Evolutionary conservation across 2,329 filamentous ascomycete genomes (phyloP).

Genomic region (Aureobasidium sp.): DNA sequence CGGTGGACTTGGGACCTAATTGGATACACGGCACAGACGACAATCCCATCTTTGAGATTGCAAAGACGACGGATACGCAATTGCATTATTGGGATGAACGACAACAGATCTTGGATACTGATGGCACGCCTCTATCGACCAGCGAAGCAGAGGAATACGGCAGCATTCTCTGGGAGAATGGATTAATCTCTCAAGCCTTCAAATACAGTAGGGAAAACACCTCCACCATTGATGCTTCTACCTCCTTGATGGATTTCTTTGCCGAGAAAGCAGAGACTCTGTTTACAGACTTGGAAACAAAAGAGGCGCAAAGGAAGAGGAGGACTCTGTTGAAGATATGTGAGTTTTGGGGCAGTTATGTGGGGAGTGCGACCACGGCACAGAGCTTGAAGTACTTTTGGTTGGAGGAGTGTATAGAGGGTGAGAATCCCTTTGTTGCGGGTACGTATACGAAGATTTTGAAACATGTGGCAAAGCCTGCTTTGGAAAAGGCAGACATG

Average conservation of each 20-base stretch:
- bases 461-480: slow-evolving; percentile 53
- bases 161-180: slow-evolving; percentile 52
- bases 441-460: slow-evolving; percentile 56
- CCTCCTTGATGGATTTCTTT: slow-evolving; percentile 54
- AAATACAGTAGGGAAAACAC: slow-evolving; percentile 54
- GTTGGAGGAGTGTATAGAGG: slow-evolving; percentile 71
- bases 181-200: slow-evolving; percentile 61
- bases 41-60: slow-evolving; percentile 64
- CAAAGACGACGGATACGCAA: slow-evolving; percentile 52
- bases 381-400: slow-evolving; percentile 73
- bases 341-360: slow-evolving; percentile 64
- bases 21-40: slow-evolving; percentile 70
- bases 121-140: slow-evolving; percentile 45
- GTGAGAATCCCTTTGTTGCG: slow-evolving; percentile 57
- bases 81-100: slow-evolving; percentile 48
- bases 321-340: slow-evolving; percentile 47
- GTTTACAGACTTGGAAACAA: slow-evolving; percentile 30
- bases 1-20: slow-evolving; percentile 64
- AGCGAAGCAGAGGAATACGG: slow-evolving; percentile 34
- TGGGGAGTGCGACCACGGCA: slow-evolving; percentile 55
- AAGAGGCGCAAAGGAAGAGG: slow-evolving; percentile 40
- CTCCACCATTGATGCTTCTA: slow-evolving; percentile 44
- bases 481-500: slow-evolving; percentile 49
- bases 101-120: slow-evolving; percentile 51
- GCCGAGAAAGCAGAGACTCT: slow-evolving; percentile 40